Base-by-base conservation (phyloP, 2,329 filamentous ascomycete species). In the Leptographium radiaticola region DNA sequence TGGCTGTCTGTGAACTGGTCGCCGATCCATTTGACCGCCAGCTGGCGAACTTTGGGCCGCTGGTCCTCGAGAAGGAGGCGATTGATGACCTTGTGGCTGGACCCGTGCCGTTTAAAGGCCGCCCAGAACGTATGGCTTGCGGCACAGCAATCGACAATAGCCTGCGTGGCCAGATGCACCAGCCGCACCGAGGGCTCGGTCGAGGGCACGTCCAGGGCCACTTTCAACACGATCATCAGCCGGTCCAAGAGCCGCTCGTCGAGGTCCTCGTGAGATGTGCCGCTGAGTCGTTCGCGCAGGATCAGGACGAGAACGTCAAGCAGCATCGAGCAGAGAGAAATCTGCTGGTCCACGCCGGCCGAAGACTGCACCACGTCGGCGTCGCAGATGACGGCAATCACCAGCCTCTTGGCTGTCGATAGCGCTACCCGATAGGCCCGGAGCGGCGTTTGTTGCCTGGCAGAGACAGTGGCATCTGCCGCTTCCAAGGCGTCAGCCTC, bases 341-440 rank as follows among this genome's bases (percentile, higher is more conserved):
- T 68, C 56, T 71, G 74, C 49, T 79, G 62, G 40, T 68, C 65
- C 52, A 69, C 68, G 49, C 67, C 71, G 11, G 66, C 63, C 54
- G 73, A 71, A 43, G 64, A 66, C 10, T 72, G 70, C 15, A 77
- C 67, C 56, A 84, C 69, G 20, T 76, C 70, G 30, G 74, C 68
- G 55, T 83, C 76, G 13, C 76, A 79, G 50, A 88, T 74, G 8
- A 82, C 81, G 18, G 75, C 69, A 36, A 83, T 75, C 25, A 86
- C 67, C 33, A 85, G 69, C 8, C 68, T 70, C 54, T 84, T 66
- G 3, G 72, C 72, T 57, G 70, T 72, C n/a, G 67, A 59, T 3
- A 75, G 57, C 43, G 68, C 66, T 18, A 69, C 66, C 42, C 65
- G 57, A 45, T 66, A 68, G 2, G 43, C 15, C 60, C 18, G 61